Conservation (phyloP, 2,329 filamentous ascomycete species). For the Phialophora verrucosa region DNA sequence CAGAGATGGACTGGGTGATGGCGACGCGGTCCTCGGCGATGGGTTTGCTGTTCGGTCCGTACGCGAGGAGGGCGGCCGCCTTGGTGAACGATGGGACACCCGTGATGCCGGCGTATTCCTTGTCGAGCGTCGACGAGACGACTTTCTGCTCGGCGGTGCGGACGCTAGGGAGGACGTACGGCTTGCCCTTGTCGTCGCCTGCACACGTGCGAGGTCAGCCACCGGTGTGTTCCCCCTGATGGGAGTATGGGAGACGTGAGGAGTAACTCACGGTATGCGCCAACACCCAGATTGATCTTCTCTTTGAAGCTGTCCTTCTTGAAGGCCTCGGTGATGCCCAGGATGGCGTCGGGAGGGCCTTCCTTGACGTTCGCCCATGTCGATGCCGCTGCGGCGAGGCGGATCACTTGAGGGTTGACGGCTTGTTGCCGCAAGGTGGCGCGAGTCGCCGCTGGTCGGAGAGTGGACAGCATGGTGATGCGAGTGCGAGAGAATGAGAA, state of each 20-base stretch:
- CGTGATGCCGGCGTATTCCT: constrained; percentile 70
- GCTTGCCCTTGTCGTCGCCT: constrained; percentile 92
- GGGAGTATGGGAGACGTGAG: background rate
- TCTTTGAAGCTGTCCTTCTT: constrained; percentile 91
- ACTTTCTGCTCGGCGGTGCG: constrained; percentile 86
- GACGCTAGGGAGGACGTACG: constrained; percentile 95
- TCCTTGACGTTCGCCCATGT: constrained; percentile 91
- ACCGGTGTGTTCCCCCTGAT: background rate
- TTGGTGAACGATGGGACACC: constrained; percentile 93
- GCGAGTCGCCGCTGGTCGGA: constrained; percentile 50
- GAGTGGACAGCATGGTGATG: constrained; percentile 53
- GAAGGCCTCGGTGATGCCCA: constrained; percentile 89
- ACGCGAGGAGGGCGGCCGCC: constrained; percentile 87
- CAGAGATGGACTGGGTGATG: constrained; percentile 97
- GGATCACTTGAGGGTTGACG: constrained; percentile 42
- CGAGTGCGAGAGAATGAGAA: background rate
- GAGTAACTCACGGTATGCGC: constrained; percentile 76
- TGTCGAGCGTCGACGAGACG: constrained; percentile 75
- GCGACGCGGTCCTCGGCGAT: constrained; percentile 77
- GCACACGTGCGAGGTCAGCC: background rate
- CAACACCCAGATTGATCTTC: constrained; percentile 99
- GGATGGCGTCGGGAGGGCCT: constrained; percentile 74
- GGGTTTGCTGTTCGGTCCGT: constrained; percentile 78
- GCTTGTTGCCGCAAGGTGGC: constrained; percentile 46
- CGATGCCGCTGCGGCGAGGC: constrained; percentile 68